These are phyloP conservation scores for Penicillium sp. DNA, from an alignment of 2,329 filamentous ascomycete genomes.

Conservation along the genomic window DNA sequence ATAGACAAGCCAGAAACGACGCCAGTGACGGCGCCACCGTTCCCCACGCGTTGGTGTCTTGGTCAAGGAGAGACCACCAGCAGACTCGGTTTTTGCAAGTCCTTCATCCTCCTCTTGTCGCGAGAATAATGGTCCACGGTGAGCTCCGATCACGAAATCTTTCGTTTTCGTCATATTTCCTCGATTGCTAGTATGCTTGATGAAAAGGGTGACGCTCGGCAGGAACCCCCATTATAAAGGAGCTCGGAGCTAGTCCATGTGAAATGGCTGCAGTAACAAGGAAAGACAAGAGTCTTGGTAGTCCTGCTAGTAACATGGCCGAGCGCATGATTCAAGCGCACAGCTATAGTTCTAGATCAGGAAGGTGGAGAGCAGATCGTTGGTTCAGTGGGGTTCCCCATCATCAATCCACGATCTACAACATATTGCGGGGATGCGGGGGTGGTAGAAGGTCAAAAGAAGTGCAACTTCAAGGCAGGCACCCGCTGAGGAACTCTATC, in stretches of 20 bases:
- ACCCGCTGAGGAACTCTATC: not conserved
- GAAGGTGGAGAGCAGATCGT: constrained; percentile 6
- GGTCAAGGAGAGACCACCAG: constrained; percentile 18
- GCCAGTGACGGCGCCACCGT: constrained; percentile 51
- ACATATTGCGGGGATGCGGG: constrained; percentile 6
- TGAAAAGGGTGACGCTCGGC: not conserved
- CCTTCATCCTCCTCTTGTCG: constrained; percentile 14
- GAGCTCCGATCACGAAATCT: constrained; percentile 24
- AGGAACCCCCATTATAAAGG: not conserved
- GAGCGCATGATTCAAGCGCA: not conserved
- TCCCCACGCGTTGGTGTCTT: constrained; percentile 30
- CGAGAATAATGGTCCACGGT: constrained; percentile 24
- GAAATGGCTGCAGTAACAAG: not conserved
- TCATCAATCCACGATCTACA: constrained; percentile 8
- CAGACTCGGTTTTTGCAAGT: constrained; percentile 23
- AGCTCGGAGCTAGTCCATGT: not conserved
- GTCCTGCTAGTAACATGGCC: not conserved
- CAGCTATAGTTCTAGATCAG: not conserved
- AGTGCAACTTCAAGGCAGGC: constrained; percentile 1
- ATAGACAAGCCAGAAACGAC: constrained; percentile 55
- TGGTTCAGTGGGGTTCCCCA: not conserved
- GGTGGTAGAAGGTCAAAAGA: not conserved
- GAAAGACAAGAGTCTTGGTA: constrained; percentile 1
- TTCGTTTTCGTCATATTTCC: constrained; percentile 9
- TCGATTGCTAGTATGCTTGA: not conserved